Evolutionary conservation across 1,139 yeast genomes (phyloP).

Genomic region (Suhomyces choctaworum): DNA sequence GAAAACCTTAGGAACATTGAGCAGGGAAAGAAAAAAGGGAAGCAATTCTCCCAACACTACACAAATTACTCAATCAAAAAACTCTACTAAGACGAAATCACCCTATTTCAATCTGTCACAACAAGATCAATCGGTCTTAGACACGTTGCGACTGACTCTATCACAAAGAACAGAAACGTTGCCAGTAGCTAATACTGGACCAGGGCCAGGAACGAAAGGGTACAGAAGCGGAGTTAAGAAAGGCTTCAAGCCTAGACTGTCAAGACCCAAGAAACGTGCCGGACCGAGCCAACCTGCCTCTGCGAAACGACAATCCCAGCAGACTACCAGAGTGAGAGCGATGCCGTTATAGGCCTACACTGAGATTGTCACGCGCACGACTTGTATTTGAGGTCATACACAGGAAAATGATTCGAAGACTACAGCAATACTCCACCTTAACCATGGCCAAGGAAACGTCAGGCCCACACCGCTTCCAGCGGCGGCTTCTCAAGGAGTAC

Average conservation of each 20-base stretch:
- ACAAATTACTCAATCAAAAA: conserved; percentile 1
- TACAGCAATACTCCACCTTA: too few species aligned
- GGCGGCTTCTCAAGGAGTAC: conserved; percentile 46
- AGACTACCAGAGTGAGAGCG: conserved; percentile 8
- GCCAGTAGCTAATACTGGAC: conserved; percentile 9
- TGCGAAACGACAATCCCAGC: neutral
- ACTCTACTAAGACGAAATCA: conserved; percentile 6
- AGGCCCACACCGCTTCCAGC: conserved; percentile 30
- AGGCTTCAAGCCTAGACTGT: conserved; percentile 6
- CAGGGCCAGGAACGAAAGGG: conserved; percentile 3
- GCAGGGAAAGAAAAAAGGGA: conserved; percentile 30
- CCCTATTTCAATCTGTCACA: conserved; percentile 16
- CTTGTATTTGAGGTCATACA: too few species aligned
- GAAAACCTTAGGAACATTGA: conserved; percentile 38
- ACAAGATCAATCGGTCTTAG: conserved; percentile 14
- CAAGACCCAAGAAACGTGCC: conserved; percentile 6
- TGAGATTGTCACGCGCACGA: too few species aligned
- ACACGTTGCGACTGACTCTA: conserved; percentile 11
- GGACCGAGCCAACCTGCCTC: conserved; percentile 1
- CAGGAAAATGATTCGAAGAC: too few species aligned
- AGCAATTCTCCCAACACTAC: conserved; percentile 9
- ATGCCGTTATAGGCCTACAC: conserved; percentile 18
- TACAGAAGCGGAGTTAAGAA: conserved; percentile 5
- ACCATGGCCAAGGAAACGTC: neutral
- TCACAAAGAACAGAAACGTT: conserved; percentile 10